A percentile compares a stretch with the other conserved stretches of the same genome.
phyloP scores from a whole-genome alignment of 148 eudicot species.

The Camellia lanceoleosa region DNA sequence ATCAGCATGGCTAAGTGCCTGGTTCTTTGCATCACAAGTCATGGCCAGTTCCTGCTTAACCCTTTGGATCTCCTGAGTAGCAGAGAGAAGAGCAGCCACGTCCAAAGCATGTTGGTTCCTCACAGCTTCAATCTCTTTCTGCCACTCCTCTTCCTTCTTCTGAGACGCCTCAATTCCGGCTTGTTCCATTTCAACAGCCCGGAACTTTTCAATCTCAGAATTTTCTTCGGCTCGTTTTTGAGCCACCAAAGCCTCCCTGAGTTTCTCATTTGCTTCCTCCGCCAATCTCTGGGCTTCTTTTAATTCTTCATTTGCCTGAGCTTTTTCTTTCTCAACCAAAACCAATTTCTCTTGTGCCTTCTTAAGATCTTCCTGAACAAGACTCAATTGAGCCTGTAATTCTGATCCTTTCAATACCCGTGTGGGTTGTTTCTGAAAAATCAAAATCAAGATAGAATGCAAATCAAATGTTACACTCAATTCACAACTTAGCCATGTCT shows the following conservation, averaged over 20 bases:
- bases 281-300: conserved; percentile 68
- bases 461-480: not conserved
- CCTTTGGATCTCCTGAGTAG: conserved; percentile 67
- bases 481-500: not conserved
- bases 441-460: not conserved
- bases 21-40: conserved; percentile 60
- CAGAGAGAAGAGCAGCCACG: conserved; percentile 60
- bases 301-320: conserved; percentile 53
- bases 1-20: conserved; percentile 80
- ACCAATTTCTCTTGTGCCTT: conserved; percentile 65
- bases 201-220: conserved; percentile 85
- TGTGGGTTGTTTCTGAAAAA: conserved; percentile 57
- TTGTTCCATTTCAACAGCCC: conserved; percentile 82
- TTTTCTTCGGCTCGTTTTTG: conserved; percentile 78
- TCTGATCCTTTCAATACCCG: conserved; percentile 74
- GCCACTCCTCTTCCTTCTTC: conserved; percentile 80
- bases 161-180: conserved; percentile 73
- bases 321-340: conserved; percentile 71
- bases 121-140: conserved; percentile 64
- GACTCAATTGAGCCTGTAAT: conserved; percentile 60
- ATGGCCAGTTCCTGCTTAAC: conserved; percentile 61
- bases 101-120: conserved; percentile 74
- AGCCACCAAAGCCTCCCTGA: conserved; percentile 76
- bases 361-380: conserved; percentile 76
- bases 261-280: conserved; percentile 76